These are phyloP conservation scores for Wickerhamiella brachini DNA, from an alignment of 805 yeast species.

Conservation along the genomic window DNA sequence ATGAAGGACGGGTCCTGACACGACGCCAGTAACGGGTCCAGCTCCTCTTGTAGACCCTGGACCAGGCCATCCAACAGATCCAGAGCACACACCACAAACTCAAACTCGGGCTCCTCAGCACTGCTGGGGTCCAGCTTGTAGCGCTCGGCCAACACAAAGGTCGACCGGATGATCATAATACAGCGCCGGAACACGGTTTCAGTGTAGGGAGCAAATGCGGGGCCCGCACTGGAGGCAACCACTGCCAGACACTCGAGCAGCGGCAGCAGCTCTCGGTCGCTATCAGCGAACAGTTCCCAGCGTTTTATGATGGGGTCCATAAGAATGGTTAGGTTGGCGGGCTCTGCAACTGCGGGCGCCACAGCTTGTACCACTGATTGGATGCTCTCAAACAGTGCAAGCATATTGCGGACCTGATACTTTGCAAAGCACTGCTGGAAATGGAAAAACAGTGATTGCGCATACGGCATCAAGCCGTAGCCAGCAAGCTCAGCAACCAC, in stretches of 20 bases:
- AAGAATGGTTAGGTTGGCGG: slow-evolving; percentile 43
- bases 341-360: slow-evolving; percentile 42
- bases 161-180: slow-evolving; percentile 48
- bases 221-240: slow-evolving; percentile 78
- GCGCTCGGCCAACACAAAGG: slow-evolving; percentile 52
- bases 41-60: slow-evolving; percentile 66
- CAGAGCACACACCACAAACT: slow-evolving; percentile 74
- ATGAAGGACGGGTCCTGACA: slow-evolving; percentile 33
- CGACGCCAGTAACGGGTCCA: slow-evolving; percentile 37
- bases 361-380: slow-evolving; percentile 76
- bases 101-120: slow-evolving; percentile 63
- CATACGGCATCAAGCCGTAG: slow-evolving; percentile 43
- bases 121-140: slow-evolving; percentile 45
- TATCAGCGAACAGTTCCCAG: slow-evolving; percentile 66
- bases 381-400: slow-evolving; percentile 77
- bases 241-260: slow-evolving; percentile 84
- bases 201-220: slow-evolving; percentile 77
- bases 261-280: slow-evolving; percentile 82
- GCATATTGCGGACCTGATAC: slow-evolving; percentile 72
- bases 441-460: slow-evolving; percentile 53
- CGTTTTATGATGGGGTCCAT: slow-evolving; percentile 71
- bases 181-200: slow-evolving; percentile 74
- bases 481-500: slow-evolving; percentile 71
- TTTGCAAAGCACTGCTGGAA: slow-evolving; percentile 59
- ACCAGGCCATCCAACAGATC: slow-evolving; percentile 87